Conservation (phyloP, 139 green algal genomes). For the Klebsormidium nitens region DNA sequence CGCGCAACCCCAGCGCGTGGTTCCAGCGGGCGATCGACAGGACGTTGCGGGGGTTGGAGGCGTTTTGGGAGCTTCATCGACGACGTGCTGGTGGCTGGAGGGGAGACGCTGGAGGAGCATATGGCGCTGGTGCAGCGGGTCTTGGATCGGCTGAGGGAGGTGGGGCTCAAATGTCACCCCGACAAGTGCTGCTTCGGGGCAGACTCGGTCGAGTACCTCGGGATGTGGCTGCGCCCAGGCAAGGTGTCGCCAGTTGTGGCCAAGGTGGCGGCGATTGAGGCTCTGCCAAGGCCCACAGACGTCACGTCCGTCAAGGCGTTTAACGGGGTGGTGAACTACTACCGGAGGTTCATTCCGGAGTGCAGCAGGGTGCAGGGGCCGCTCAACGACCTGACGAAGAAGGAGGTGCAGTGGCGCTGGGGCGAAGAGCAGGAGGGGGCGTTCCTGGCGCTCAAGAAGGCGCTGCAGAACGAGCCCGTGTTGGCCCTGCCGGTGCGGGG, state of each 20-base stretch:
- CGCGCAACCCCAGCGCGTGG: background rate
- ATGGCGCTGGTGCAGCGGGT: too few species aligned
- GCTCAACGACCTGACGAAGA: slow-evolving; percentile 30
- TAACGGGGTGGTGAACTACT: slow-evolving; percentile 50
- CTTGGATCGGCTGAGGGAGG: too few species aligned
- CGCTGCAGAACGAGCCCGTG: background rate
- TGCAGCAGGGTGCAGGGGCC: slow-evolving; percentile 30
- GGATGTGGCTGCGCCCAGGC: too few species aligned
- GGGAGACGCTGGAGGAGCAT: background rate
- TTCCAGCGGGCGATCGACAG: too few species aligned
- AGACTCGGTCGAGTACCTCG: too few species aligned
- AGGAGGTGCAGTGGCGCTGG: slow-evolving; percentile 22
- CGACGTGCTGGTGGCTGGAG: background rate
- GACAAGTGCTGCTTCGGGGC: too few species aligned
- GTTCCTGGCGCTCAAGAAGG: too few species aligned
- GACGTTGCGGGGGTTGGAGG: background rate
- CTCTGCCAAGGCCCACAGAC: slow-evolving; percentile 1
- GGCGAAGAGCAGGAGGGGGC: too few species aligned
- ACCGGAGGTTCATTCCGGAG: slow-evolving; percentile 40
- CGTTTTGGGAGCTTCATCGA: slow-evolving; percentile 8
- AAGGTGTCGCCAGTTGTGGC: too few species aligned
- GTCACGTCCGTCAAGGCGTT: background rate
- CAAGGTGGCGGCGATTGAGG: slow-evolving; percentile 5
- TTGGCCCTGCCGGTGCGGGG: slow-evolving; percentile 1
- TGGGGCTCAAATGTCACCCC: too few species aligned